Conservation (phyloP, 192 early-diverging fungal species). For the Fimicolochytrium jonesii region DNA sequence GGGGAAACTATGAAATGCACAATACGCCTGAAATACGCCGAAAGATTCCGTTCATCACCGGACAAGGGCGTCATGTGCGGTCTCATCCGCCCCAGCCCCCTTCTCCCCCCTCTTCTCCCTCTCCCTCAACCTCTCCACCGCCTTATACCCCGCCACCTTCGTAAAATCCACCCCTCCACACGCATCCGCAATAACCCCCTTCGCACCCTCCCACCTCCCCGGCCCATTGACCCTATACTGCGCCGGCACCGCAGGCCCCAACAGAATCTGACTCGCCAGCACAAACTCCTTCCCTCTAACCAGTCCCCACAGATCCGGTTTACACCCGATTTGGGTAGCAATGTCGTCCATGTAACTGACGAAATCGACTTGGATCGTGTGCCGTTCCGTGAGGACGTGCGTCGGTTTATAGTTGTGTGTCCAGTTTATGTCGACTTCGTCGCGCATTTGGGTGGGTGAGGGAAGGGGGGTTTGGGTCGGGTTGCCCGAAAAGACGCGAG, state of each 20-base stretch:
- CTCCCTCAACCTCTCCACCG: slow-evolving; percentile 4
- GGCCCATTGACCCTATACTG: slow-evolving; percentile 29
- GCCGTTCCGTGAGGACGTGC: no score
- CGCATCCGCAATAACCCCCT: slow-evolving; percentile 24
- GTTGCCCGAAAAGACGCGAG: slow-evolving; percentile 38
- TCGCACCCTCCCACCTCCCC: slow-evolving; percentile 30
- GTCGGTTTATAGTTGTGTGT: slow-evolving; percentile 20
- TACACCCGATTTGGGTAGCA: slow-evolving; percentile 40
- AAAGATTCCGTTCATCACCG: no score
- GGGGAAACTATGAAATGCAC: no score
- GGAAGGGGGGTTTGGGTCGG: slow-evolving; percentile 35
- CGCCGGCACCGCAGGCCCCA: slow-evolving; percentile 33
- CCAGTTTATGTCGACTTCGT: slow-evolving; percentile 26
- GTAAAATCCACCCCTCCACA: slow-evolving; percentile 29
- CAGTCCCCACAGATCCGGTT: slow-evolving; percentile 35
- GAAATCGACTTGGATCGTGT: slow-evolving; percentile 52
- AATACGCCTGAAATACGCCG: no score
- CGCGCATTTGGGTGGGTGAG: slow-evolving; percentile 41
- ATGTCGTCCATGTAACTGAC: slow-evolving; percentile 42
- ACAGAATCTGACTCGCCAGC: slow-evolving; percentile 28
- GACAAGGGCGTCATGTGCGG: no score
- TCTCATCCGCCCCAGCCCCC: no score
- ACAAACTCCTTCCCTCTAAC: slow-evolving; percentile 7
- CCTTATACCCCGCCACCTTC: slow-evolving; percentile 15
- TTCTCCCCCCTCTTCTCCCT: no score